phyloP scores from a whole-genome alignment of 129 eudicot genomes.

The Escallonia rubra region DNA sequence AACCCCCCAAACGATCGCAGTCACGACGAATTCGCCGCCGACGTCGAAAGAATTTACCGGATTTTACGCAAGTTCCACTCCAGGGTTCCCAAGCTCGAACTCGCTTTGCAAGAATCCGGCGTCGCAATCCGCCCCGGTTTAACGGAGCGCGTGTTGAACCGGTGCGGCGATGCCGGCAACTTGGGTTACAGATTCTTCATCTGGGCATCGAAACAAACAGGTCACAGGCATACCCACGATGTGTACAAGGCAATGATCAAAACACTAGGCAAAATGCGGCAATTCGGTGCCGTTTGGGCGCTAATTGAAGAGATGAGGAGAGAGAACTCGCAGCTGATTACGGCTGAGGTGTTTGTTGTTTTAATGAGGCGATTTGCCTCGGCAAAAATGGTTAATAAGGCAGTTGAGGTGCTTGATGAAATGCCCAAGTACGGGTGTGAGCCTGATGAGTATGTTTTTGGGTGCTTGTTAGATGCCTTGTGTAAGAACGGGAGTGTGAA shows the following conservation, averaged over 20 bases:
- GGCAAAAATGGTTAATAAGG: slow-evolving; percentile 80
- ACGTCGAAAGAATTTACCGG: slow-evolving; percentile 69
- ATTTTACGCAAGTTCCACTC: slow-evolving; percentile 75
- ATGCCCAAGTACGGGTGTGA: slow-evolving; percentile 88
- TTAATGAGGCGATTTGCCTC: slow-evolving; percentile 84
- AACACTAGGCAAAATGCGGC: slow-evolving; percentile 79
- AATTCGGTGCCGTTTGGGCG: slow-evolving; percentile 87
- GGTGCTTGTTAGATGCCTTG: slow-evolving; percentile 83
- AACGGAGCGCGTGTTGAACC: slow-evolving; percentile 67
- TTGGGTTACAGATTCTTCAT: slow-evolving; percentile 73
- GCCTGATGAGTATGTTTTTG: slow-evolving; percentile 83
- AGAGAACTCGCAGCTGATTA: slow-evolving; percentile 59
- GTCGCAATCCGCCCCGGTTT: slow-evolving; percentile 57
- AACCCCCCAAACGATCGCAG: slow-evolving; percentile 23
- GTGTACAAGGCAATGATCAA: slow-evolving; percentile 69
- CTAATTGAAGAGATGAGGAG: slow-evolving; percentile 83
- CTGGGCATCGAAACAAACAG: slow-evolving; percentile 78
- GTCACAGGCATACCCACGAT: slow-evolving; percentile 63
- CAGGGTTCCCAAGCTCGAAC: slow-evolving; percentile 76
- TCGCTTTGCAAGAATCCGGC: slow-evolving; percentile 78
- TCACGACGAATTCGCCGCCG: slow-evolving; percentile 61
- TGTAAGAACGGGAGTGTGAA: slow-evolving; percentile 76
- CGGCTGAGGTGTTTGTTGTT: slow-evolving; percentile 67
- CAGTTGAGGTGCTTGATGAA: slow-evolving; percentile 79
- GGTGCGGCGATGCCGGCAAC: slow-evolving; percentile 90